These are phyloP conservation scores for Chenopodium formosanum DNA, from an alignment of 148 eudicot genomes.

Conservation along the genomic window DNA sequence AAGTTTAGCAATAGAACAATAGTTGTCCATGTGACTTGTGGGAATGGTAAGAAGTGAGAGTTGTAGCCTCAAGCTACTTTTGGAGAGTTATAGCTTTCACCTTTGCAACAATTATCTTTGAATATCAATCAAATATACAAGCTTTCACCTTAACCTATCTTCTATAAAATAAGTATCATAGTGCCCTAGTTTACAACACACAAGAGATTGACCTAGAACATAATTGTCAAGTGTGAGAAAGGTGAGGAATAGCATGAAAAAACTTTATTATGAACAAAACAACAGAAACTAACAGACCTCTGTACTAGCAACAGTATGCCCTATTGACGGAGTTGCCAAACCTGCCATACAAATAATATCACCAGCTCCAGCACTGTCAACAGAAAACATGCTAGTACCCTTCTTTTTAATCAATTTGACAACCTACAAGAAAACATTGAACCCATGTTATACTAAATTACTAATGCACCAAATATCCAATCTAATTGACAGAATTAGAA, in stretches of 20 bases:
- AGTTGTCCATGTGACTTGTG: too few species aligned
- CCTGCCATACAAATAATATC: constrained; percentile 97
- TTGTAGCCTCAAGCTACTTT: too few species aligned
- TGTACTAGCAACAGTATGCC: constrained; percentile 82
- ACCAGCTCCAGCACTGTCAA: constrained; percentile 96
- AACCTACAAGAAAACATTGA: constrained; percentile 46
- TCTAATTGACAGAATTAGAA: neutral
- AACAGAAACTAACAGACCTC: constrained; percentile 47
- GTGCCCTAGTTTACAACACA: neutral
- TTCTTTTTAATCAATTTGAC: constrained; percentile 87
- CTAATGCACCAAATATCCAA: neutral
- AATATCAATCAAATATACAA: too few species aligned
- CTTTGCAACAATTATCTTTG: too few species aligned
- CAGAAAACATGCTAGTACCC: constrained; percentile 61
- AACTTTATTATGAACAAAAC: neutral
- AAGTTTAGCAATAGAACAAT: too few species aligned
- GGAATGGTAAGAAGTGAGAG: too few species aligned
- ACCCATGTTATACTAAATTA: neutral
- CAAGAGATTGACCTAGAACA: neutral
- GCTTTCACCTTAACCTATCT: too few species aligned
- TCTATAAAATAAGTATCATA: too few species aligned
- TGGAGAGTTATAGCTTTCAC: too few species aligned
- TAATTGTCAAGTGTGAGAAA: neutral
- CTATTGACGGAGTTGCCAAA: constrained; percentile 77
- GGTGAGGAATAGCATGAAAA: neutral